phyloP scores from a whole-genome alignment of 2,329 filamentous ascomycete species.

The Trichoderma sp. region DNA sequence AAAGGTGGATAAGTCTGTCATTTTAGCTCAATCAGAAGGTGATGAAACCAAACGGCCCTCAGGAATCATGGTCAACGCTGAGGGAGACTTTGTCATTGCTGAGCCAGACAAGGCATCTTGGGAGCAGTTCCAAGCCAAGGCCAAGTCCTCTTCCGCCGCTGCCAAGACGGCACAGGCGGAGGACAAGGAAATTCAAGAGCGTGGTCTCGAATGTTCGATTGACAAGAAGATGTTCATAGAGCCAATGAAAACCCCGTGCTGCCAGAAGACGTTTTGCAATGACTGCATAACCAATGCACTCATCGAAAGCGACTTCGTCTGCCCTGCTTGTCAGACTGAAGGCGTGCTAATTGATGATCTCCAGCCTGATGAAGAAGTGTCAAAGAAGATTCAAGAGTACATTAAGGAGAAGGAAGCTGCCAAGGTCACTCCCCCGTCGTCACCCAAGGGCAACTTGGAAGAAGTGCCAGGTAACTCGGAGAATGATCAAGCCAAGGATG shows the following conservation, averaged over 20 bases:
- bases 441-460: conserved; percentile 30
- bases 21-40: conserved; percentile 68
- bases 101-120: conserved; percentile 93
- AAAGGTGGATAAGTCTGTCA: conserved; percentile 86
- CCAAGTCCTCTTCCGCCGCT: conserved; percentile 79
- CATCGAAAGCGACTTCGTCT: conserved; percentile 96
- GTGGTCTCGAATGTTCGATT: conserved; percentile 87
- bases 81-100: conserved; percentile 95
- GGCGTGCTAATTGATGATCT: conserved; percentile 92
- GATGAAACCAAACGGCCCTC: conserved; percentile 81
- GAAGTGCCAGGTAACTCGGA: neutral
- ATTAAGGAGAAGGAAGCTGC: conserved; percentile 54
- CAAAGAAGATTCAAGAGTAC: conserved; percentile 75
- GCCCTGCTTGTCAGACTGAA: conserved; percentile 85
- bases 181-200: conserved; percentile 83
- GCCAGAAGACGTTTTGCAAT: conserved; percentile 97
- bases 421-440: conserved; percentile 39
- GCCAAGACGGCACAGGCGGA: conserved; percentile 68
- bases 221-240: conserved; percentile 98
- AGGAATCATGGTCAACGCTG: conserved; percentile 95
- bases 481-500: conserved; percentile 41
- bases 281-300: conserved; percentile 99
- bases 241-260: conserved; percentile 98
- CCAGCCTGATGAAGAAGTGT: conserved; percentile 73
- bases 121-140: conserved; percentile 95